These are phyloP conservation scores for Calophaca sinica DNA, from an alignment of 306 rosid genomes.

Conservation along the genomic window DNA sequence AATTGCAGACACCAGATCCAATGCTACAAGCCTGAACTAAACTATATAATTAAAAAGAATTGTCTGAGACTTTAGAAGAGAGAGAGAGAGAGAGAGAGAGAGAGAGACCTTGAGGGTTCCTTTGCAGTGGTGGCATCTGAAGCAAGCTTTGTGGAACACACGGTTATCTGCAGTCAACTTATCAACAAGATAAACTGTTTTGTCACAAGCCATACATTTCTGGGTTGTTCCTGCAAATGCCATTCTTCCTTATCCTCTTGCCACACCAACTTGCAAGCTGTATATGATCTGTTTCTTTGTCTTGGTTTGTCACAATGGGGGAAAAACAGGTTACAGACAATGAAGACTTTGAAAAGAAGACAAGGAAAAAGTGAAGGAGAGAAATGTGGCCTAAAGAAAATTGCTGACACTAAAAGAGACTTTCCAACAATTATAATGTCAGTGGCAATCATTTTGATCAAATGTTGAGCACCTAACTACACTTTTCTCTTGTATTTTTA, in stretches of 20 bases:
- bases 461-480: slow-evolving; percentile 66
- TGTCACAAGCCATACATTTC: slow-evolving; percentile 99
- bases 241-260: slow-evolving; percentile 52
- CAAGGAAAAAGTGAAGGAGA: slow-evolving; percentile 46
- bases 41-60: slow-evolving; percentile 22
- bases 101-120: slow-evolving; percentile 93
- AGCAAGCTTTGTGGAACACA: slow-evolving; percentile 94
- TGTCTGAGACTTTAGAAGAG: not conserved
- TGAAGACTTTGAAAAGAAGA: slow-evolving; percentile 40
- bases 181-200: slow-evolving; percentile 95
- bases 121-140: slow-evolving; percentile 97
- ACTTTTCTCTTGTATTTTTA: slow-evolving; percentile 41
- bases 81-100: not conserved
- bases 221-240: slow-evolving; percentile 99
- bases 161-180: slow-evolving; percentile 94
- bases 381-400: slow-evolving; percentile 40
- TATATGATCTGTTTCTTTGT: slow-evolving; percentile 32
- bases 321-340: slow-evolving; percentile 32
- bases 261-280: slow-evolving; percentile 30
- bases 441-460: slow-evolving; percentile 68
- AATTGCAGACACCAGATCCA: slow-evolving; percentile 46
- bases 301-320: slow-evolving; percentile 33
- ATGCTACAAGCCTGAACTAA: slow-evolving; percentile 39
- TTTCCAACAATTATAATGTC: slow-evolving; percentile 58
- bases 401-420: slow-evolving; percentile 62